phyloP scores from a whole-genome alignment of 257 asterid species.

The Solanum appendiculatum region DNA sequence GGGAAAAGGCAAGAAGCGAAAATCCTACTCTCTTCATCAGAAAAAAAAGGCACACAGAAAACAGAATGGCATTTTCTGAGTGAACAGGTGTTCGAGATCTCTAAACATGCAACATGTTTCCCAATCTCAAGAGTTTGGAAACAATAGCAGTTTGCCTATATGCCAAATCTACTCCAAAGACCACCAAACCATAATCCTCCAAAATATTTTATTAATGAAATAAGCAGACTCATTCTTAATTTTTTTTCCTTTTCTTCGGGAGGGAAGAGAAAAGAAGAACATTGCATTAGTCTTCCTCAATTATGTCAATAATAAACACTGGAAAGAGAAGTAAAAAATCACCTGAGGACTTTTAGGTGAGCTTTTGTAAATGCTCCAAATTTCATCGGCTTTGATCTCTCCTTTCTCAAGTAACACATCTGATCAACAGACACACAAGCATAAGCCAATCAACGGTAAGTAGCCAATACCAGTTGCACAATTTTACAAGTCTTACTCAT shows the following conservation, averaged over 20 bases:
- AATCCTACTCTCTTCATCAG: not conserved
- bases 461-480: not conserved
- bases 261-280: not conserved
- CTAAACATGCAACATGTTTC: not conserved
- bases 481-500: not conserved
- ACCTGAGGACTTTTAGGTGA: constrained; percentile 77
- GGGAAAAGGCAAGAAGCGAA: not conserved
- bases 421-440: constrained; percentile 28
- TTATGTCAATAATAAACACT: not conserved
- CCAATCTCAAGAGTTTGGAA: not conserved
- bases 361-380: constrained; percentile 62
- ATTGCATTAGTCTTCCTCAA: not conserved
- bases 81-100: not conserved
- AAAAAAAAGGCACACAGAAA: not conserved
- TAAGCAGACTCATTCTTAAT: not conserved
- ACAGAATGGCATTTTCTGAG: not conserved
- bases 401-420: constrained; percentile 83
- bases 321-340: constrained; percentile 6
- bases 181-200: not conserved
- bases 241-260: not conserved
- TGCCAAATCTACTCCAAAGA: not conserved
- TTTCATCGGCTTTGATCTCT: constrained; percentile 80
- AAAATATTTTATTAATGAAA: not conserved
- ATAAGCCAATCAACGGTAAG: constrained; percentile 14
- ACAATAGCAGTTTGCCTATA: not conserved